A percentile compares a stretch with the other conserved stretches of the same genome.
Evolutionary conservation across 768 basidiomycete genomes (phyloP).

Genomic region (Serendipita sp.): DNA sequence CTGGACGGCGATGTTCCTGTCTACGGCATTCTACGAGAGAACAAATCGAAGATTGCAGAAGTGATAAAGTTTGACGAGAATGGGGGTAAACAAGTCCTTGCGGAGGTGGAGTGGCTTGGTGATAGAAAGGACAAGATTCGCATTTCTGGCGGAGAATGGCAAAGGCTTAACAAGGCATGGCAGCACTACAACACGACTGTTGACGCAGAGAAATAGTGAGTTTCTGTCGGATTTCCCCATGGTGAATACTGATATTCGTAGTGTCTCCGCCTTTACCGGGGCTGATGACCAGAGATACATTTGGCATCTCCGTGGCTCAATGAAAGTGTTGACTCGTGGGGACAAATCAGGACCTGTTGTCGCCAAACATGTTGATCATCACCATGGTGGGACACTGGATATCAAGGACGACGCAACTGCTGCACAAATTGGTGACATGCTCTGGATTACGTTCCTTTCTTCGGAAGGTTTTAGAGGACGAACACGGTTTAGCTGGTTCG

Average conservation of each 20-base stretch:
- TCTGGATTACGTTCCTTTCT: neutral
- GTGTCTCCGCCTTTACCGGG: neutral
- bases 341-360: neutral
- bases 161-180: neutral
- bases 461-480: neutral
- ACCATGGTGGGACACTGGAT: neutral
- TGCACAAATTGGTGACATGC: neutral
- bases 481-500: neutral
- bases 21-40: neutral
- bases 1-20: neutral
- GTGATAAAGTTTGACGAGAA: neutral
- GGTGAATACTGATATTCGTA: neutral
- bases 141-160: neutral
- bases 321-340: neutral
- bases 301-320: neutral
- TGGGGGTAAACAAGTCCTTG: neutral
- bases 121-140: constrained; percentile 2
- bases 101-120: neutral
- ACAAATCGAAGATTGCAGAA: neutral
- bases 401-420: neutral
- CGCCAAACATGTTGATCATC: neutral
- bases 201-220: neutral
- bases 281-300: neutral
- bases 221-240: no score
- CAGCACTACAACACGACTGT: neutral